Evolutionary conservation across 805 yeast species (phyloP).

Genomic region (Myxozyma vanderwaltii): DNA sequence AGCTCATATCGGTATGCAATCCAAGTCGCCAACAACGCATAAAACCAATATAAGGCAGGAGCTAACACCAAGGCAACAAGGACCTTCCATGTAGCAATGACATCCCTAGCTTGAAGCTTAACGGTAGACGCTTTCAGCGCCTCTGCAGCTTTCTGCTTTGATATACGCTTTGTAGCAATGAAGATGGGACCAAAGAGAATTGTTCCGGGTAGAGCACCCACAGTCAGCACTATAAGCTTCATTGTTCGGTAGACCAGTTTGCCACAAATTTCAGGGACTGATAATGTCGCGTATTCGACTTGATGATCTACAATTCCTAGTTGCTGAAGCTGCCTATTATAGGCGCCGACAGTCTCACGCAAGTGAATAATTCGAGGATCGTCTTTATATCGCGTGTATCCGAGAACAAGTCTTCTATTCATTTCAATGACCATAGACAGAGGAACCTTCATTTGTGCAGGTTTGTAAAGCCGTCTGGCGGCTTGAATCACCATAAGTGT

Average conservation of each 20-base stretch:
- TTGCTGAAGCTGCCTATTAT: slow-evolving; percentile 65
- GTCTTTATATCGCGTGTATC: slow-evolving; percentile 72
- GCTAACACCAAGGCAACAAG: slow-evolving; percentile 85
- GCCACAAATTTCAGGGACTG: slow-evolving; percentile 54
- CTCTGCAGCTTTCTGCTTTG: slow-evolving; percentile 67
- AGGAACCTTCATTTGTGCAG: slow-evolving; percentile 69
- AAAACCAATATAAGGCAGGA: slow-evolving; percentile 78
- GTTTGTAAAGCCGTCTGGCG: slow-evolving; percentile 84
- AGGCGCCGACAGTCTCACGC: slow-evolving; percentile 63
- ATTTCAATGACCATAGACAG: slow-evolving; percentile 84
- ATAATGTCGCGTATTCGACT: slow-evolving; percentile 56
- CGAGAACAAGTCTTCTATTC: slow-evolving; percentile 82
- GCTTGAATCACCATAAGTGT: slow-evolving; percentile 88
- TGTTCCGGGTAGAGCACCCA: slow-evolving; percentile 82
- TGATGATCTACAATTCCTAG: slow-evolving; percentile 73
- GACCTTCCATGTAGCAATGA: slow-evolving; percentile 95
- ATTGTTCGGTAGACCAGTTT: slow-evolving; percentile 54
- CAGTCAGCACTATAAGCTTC: slow-evolving; percentile 57
- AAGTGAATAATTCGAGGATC: slow-evolving; percentile 66
- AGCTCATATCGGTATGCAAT: slow-evolving; percentile 41
- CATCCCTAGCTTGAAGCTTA: slow-evolving; percentile 88
- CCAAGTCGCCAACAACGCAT: slow-evolving; percentile 57
- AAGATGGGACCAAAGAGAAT: slow-evolving; percentile 87
- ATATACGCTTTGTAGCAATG: slow-evolving; percentile 72
- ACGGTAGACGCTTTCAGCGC: slow-evolving; percentile 88